Percentiles rank a stretch among this genome's conserved stretches.
phyloP scores from a whole-genome alignment of 768 basidiomycete species.

The Pleurotus platypus region DNA sequence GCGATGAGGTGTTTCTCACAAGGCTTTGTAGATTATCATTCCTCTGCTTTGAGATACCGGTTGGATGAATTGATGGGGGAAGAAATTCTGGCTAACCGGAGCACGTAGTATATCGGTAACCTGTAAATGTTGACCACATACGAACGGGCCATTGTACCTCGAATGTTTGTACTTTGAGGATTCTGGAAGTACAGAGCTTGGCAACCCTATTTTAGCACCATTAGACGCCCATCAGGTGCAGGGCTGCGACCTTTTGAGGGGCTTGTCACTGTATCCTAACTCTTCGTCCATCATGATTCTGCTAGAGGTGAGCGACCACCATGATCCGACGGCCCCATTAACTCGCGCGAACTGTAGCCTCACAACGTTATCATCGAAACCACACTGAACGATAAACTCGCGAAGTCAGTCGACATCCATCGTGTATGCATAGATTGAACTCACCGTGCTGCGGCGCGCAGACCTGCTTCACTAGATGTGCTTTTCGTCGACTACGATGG shows the following conservation, averaged over 20 bases:
- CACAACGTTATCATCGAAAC: constrained; percentile 93
- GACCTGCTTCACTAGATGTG: constrained; percentile 89
- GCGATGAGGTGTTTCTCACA: not conserved
- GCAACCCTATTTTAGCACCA: too few species aligned
- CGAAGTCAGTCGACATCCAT: constrained; percentile 52
- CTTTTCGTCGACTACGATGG: constrained; percentile 98
- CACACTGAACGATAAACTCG: constrained; percentile 81
- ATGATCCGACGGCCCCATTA: not conserved
- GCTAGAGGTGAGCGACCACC: constrained; percentile 58
- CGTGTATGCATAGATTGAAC: not conserved
- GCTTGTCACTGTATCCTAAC: too few species aligned
- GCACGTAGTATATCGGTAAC: too few species aligned
- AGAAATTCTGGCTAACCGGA: too few species aligned
- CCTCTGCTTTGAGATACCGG: not conserved
- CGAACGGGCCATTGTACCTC: too few species aligned
- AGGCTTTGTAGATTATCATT: constrained; percentile 1
- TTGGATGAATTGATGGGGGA: not conserved
- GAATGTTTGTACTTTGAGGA: too few species aligned
- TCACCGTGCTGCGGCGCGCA: constrained; percentile 44
- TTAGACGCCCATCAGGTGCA: too few species aligned
- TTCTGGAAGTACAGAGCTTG: too few species aligned
- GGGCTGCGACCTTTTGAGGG: too few species aligned
- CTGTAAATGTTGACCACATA: too few species aligned
- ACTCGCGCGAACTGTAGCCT: constrained; percentile 42
- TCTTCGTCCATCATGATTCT: constrained; percentile 63